These are phyloP conservation scores for Salix brachista DNA, from an alignment of 345 rosid species.

Conservation along the genomic window DNA sequence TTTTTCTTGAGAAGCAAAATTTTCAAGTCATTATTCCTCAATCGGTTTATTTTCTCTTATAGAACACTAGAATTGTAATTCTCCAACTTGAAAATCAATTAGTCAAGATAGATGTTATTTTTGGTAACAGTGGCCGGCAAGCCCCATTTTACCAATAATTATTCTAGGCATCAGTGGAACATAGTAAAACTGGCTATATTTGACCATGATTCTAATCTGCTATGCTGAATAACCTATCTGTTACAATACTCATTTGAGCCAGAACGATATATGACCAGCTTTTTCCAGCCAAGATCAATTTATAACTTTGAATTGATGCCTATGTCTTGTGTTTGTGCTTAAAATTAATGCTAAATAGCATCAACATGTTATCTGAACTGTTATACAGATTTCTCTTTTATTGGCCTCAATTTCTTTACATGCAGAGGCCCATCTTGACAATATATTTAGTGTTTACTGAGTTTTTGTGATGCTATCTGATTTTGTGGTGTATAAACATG, in stretches of 20 bases:
- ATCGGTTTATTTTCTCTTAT: background rate
- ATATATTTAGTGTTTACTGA: background rate
- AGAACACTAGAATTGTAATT: background rate
- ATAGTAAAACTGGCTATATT: background rate
- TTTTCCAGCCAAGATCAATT: background rate
- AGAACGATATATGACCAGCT: background rate
- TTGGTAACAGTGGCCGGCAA: background rate
- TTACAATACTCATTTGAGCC: background rate
- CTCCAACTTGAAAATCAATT: background rate
- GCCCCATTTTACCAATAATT: background rate
- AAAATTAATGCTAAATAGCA: background rate
- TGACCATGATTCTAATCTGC: background rate
- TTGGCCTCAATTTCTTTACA: background rate
- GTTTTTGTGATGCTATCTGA: slow-evolving; percentile 6
- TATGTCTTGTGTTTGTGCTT: background rate
- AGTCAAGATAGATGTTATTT: background rate
- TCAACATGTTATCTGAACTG: background rate
- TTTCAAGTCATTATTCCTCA: background rate
- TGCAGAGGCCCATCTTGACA: background rate
- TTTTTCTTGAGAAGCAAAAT: background rate
- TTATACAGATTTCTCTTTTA: background rate
- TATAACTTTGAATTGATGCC: background rate
- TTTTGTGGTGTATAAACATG: background rate
- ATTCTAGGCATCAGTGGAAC: background rate
- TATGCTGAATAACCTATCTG: background rate